Percentiles rank a stretch among this genome's conserved stretches.
Conservation (phyloP, 2,329 filamentous ascomycete species). For the Fusarium sp. region DNA sequence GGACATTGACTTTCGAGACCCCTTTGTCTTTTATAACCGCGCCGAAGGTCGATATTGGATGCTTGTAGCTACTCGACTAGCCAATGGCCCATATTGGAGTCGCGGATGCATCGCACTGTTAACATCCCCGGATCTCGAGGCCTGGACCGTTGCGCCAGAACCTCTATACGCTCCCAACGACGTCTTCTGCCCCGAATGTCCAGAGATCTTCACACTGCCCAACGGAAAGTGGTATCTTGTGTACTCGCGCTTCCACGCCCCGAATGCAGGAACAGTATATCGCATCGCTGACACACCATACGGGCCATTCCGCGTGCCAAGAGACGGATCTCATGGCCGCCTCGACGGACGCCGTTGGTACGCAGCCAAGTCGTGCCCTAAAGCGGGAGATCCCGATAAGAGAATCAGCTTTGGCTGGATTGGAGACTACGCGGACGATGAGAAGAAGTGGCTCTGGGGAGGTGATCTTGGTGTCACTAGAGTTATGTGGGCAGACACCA, state of each 20-base stretch:
- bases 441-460: conserved; percentile 50
- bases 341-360: conserved; percentile 50
- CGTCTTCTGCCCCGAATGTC: conserved; percentile 50
- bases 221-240: conserved; percentile 50
- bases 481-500: conserved; percentile 42
- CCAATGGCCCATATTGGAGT: conserved; percentile 46
- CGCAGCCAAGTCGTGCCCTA: conserved; percentile 48
- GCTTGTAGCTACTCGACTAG: conserved; percentile 48
- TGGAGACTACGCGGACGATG: conserved; percentile 45
- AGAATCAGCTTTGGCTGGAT: conserved; percentile 49
- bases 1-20: conserved; percentile 49
- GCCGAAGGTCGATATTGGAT: conserved; percentile 47
- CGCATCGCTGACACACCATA: conserved; percentile 46
- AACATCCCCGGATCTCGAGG: conserved; percentile 46
- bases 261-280: conserved; percentile 49
- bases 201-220: conserved; percentile 47
- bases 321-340: conserved; percentile 46
- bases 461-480: conserved; percentile 47
- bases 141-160: conserved; percentile 44
- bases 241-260: conserved; percentile 47
- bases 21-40: conserved; percentile 47
- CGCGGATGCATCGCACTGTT: conserved; percentile 49
- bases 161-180: conserved; percentile 48
- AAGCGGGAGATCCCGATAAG: conserved; percentile 40
- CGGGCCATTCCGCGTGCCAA: conserved; percentile 48